Evolutionary conservation across 108 stramenopile genomes (phyloP).

Genomic region (Skeletonema potamos): DNA sequence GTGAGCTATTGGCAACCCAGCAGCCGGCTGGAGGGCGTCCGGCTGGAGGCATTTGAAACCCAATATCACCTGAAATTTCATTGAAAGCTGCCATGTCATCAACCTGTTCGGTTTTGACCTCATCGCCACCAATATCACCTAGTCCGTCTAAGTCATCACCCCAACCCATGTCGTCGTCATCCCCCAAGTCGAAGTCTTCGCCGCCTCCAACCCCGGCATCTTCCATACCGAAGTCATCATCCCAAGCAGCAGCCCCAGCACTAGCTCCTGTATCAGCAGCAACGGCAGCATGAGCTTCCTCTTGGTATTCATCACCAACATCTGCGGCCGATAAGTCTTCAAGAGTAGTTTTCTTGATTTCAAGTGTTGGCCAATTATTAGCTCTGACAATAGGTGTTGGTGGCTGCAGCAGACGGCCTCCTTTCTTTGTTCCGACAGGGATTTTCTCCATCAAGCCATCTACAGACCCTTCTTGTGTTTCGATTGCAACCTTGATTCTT

Average conservation of each 20-base stretch:
- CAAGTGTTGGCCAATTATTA: conserved; percentile 95
- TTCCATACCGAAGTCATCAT: conserved; percentile 51
- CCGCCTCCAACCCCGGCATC: conserved; percentile 50
- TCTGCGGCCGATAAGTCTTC: conserved; percentile 77
- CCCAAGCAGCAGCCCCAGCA: conserved; percentile 57
- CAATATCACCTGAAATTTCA: conserved; percentile 64
- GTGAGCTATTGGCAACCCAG: conserved; percentile 93
- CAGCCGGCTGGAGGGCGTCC: conserved; percentile 84
- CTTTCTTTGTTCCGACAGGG: conserved; percentile 45
- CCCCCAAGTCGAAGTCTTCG: conserved; percentile 74
- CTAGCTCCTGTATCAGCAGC: conserved; percentile 33
- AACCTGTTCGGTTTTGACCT: conserved; percentile 23
- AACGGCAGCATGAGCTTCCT: conserved; percentile 37
- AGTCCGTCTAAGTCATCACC: conserved; percentile 86
- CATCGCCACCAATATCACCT: conserved; percentile 58
- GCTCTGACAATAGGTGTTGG: conserved; percentile 93
- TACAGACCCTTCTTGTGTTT: conserved; percentile 83
- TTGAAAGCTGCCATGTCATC: conserved; percentile 73
- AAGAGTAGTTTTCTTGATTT: conserved; percentile 84
- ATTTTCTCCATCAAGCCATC: conserved; percentile 77
- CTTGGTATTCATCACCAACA: conserved; percentile 55
- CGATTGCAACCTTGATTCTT: conserved; percentile 87
- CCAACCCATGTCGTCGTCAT: conserved; percentile 76
- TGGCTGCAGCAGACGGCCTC: conserved; percentile 87
- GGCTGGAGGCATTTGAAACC: conserved; percentile 86